Evolutionary conservation across 2,329 filamentous ascomycete genomes (phyloP).

Genomic region (Penicillium fuscoglaucum): DNA sequence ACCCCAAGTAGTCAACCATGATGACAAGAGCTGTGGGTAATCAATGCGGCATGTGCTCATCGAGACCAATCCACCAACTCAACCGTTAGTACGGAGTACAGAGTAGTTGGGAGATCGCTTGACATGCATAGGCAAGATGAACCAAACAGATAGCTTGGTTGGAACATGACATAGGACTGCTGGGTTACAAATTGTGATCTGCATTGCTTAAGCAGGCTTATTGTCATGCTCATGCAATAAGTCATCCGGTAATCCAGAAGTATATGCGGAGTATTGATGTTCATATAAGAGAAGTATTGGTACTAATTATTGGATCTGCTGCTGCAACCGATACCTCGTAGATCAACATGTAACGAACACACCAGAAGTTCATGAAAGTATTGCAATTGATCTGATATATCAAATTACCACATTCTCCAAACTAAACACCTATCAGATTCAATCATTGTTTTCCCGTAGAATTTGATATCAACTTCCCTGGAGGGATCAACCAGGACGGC

Average conservation of each 20-base stretch:
- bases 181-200: not conserved
- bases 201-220: not conserved
- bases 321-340: not conserved
- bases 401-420: not conserved
- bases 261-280: not conserved
- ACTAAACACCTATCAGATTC: conserved; percentile 1
- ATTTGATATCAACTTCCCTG: not conserved
- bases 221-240: not conserved
- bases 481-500: not conserved
- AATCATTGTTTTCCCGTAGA: not conserved
- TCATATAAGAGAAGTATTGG: not conserved
- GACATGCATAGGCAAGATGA: not conserved
- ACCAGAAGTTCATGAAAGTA: not conserved
- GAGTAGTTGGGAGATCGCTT: not conserved
- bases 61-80: not conserved
- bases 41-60: not conserved
- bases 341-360: not conserved
- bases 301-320: conserved; percentile 1
- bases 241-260: not conserved
- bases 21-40: not conserved
- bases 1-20: not conserved
- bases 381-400: not conserved
- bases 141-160: not conserved
- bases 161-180: not conserved
- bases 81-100: not conserved